Percentiles rank a stretch among this genome's conserved stretches.
These are phyloP conservation scores for Stereum hirsutum DNA, from an alignment of 1,284 basidiomycete genomes.

Conservation along the genomic window DNA sequence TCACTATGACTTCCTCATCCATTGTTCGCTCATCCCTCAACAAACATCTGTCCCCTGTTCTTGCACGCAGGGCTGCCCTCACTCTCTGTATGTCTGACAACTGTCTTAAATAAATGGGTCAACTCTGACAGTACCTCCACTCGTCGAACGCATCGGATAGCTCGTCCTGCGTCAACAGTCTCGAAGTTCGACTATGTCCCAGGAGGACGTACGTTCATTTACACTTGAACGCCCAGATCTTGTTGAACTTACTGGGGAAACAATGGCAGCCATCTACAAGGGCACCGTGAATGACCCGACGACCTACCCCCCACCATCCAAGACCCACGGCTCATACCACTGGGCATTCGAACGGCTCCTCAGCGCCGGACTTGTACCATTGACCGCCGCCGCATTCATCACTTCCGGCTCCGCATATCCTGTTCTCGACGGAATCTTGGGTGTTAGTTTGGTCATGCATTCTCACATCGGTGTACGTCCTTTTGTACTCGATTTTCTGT, in stretches of 20 bases:
- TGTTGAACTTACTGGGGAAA: conserved; percentile 4
- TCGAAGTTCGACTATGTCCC: conserved; percentile 41
- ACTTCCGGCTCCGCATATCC: conserved; percentile 68
- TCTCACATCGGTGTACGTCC: conserved; percentile 82
- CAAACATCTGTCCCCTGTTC: conserved; percentile 28
- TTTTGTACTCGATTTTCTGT: background rate
- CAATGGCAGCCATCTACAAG: conserved; percentile 77
- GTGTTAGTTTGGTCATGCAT: conserved; percentile 84
- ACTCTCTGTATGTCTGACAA: conserved; percentile 19
- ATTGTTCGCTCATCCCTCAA: conserved; percentile 40
- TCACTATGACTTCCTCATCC: conserved; percentile 42
- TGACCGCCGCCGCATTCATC: conserved; percentile 77
- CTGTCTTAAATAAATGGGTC: no score
- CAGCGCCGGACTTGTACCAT: conserved; percentile 80
- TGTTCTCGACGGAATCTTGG: conserved; percentile 83
- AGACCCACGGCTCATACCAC: conserved; percentile 89
- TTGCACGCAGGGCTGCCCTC: conserved; percentile 29
- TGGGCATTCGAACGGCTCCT: conserved; percentile 96
- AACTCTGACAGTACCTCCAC: no score
- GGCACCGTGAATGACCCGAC: conserved; percentile 97
- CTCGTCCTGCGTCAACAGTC: conserved; percentile 14
- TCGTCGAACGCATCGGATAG: conserved; percentile 5
- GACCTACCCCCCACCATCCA: conserved; percentile 75
- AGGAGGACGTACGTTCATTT: conserved; percentile 52
- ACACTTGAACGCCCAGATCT: background rate